These are phyloP conservation scores for Solidago caesia DNA, from an alignment of 129 eudicot genomes.

Conservation along the genomic window DNA sequence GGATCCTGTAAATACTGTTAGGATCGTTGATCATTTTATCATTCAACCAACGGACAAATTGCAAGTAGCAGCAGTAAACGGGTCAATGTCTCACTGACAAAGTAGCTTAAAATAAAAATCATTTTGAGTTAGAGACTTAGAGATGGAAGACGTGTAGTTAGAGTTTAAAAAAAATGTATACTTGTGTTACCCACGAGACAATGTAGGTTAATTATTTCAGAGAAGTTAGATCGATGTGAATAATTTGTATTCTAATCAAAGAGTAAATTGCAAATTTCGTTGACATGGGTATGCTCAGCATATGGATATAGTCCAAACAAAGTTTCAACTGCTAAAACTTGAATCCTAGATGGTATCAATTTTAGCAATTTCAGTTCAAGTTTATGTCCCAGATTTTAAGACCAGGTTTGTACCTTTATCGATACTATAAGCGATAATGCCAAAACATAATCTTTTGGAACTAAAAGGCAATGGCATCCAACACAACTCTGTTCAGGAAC, in stretches of 20 bases:
- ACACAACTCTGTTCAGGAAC: no score
- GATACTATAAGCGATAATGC: no score
- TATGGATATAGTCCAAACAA: neutral
- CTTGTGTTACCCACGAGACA: neutral
- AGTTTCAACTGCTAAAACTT: no score
- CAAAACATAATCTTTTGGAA: no score
- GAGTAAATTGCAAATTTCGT: neutral
- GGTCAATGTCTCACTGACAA: constrained; percentile 46
- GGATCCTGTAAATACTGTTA: constrained; percentile 79
- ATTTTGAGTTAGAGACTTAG: neutral
- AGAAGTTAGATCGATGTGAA: constrained; percentile 16
- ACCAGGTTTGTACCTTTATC: no score
- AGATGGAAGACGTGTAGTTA: neutral
- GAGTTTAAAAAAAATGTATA: neutral
- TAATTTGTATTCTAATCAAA: constrained; percentile 15
- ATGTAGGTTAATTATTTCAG: constrained; percentile 5
- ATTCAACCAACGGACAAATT: constrained; percentile 47
- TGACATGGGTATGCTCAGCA: neutral
- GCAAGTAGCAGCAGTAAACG: constrained; percentile 42
- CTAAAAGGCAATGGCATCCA: no score
- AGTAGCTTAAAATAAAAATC: neutral
- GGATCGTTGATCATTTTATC: constrained; percentile 79
- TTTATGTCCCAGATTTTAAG: no score
- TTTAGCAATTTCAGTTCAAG: no score
- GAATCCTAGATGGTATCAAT: no score